Evolutionary conservation across 345 rosid genomes (phyloP).

Genomic region (Corchorus capsularis): DNA sequence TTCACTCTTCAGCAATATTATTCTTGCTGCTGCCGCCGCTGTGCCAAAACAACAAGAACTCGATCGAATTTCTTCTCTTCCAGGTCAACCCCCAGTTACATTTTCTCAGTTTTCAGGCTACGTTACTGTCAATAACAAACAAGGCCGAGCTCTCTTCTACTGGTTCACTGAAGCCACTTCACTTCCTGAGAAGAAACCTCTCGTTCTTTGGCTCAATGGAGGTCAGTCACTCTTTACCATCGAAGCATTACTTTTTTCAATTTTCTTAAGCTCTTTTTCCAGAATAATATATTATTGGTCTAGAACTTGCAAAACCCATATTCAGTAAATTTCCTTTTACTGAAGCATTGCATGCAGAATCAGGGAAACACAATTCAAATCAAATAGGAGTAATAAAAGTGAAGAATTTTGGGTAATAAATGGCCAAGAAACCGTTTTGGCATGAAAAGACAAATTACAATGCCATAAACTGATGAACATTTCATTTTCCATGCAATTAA

Average conservation of each 20-base stretch:
- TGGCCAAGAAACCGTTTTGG: too few relatives aligned
- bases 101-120: constrained; percentile 90
- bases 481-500: neutral
- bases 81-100: constrained; percentile 77
- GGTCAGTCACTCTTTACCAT: constrained; percentile 72
- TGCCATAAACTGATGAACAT: neutral
- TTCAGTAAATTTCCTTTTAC: too few relatives aligned
- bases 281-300: too few relatives aligned
- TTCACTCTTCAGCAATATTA: neutral
- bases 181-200: constrained; percentile 65
- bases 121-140: constrained; percentile 61
- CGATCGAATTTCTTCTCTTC: constrained; percentile 76
- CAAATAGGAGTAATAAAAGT: too few relatives aligned
- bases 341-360: too few relatives aligned
- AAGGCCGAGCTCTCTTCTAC: constrained; percentile 87
- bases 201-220: constrained; percentile 97
- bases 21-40: neutral
- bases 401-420: too few relatives aligned
- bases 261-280: too few relatives aligned
- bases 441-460: too few relatives aligned
- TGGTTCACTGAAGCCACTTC: constrained; percentile 78
- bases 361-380: too few relatives aligned
- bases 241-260: too few relatives aligned
- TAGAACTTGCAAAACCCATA: too few relatives aligned
- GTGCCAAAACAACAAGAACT: constrained; percentile 51